These are phyloP conservation scores for Rhizopogon roseolus DNA, from an alignment of 768 basidiomycete species.

Conservation along the genomic window DNA sequence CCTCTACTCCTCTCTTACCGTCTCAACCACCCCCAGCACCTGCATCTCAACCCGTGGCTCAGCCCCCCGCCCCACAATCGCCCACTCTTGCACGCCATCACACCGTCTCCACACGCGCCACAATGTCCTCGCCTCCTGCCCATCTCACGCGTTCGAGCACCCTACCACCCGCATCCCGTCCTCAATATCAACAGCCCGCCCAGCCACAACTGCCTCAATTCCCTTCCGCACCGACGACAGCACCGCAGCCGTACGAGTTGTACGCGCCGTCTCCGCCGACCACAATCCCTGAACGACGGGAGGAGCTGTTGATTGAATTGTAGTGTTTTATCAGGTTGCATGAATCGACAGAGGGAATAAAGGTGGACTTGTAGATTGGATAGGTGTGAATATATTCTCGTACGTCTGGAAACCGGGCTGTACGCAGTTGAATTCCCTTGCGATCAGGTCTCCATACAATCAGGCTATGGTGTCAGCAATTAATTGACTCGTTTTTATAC, in stretches of 20 bases:
- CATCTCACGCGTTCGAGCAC: neutral
- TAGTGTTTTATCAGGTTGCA: slow-evolving; percentile 6
- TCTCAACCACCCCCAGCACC: neutral
- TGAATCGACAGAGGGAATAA: no score
- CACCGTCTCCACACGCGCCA: slow-evolving; percentile 7
- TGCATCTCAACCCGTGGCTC: slow-evolving; percentile 7
- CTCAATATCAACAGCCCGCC: slow-evolving; percentile 8
- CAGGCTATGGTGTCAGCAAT: no score
- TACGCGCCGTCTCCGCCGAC: slow-evolving; percentile 45
- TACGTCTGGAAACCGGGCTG: no score
- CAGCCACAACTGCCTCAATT: slow-evolving; percentile 48
- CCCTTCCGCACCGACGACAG: slow-evolving; percentile 57
- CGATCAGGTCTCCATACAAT: no score
- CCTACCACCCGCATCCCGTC: slow-evolving; percentile 1
- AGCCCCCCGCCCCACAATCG: slow-evolving; percentile 1
- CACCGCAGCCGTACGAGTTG: slow-evolving; percentile 49
- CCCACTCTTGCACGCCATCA: slow-evolving; percentile 19
- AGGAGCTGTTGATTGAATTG: slow-evolving; percentile 46
- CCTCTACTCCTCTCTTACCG: neutral
- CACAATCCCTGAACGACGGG: slow-evolving; percentile 57
- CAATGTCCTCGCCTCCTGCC: neutral
- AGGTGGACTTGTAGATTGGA: neutral
- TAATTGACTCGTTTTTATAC: no score
- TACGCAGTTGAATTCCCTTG: no score
- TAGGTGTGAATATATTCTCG: neutral